Evolutionary conservation across 495 filamentous ascomycete genomes (phyloP), one percentile per base, ranked within the genome.

Genomic region (Xanthoparmelia taractica): DNA sequence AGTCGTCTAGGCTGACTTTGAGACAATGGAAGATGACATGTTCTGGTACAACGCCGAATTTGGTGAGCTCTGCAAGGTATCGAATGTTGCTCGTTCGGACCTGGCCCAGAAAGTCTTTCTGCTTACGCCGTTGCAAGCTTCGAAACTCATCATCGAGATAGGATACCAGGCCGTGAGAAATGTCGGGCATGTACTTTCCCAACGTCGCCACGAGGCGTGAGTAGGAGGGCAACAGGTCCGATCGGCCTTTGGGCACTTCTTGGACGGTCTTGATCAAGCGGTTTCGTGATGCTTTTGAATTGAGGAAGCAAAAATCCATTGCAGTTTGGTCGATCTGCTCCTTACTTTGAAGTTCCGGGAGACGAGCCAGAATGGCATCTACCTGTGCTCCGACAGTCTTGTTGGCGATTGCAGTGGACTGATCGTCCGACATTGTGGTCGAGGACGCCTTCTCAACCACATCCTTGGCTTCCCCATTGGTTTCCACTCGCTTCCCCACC

Each of bases 1-100:
- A 97, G 65, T 99, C 94, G 68, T 99, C 95, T 8, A 97, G 77
- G 64, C 94, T 94, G 68, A 99, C 92, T 73, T 96, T 97, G 65
- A 99, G 82, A 74, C 93, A 97, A 68, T 99, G 95, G 75, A 99
- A 99, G 63, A 97, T 94, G 67, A 97, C 92, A 72, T 99, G 94
- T 74, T 99, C 93, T 12, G 94, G 95, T 27, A 99, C 92, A 34
- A 97, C 90, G 47, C 94, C 93, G 71, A 97, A 99, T 69, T 99
- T 99, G 57, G 94, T 97, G 71, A 99, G 75, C 73, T 99, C 94
- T 12, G 94, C 94, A 59, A 99, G 84, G 69, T 99, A 99, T 10
- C 94, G 90, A 58, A 96, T 91, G 74, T 99, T 99, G 74, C 88
- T 85, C 68, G 92, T 89, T 55, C 94, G 87, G 54, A 97, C 91